Base-by-base conservation (phyloP, 1,284 basidiomycete species). In the Naganishia sp. region DNA sequence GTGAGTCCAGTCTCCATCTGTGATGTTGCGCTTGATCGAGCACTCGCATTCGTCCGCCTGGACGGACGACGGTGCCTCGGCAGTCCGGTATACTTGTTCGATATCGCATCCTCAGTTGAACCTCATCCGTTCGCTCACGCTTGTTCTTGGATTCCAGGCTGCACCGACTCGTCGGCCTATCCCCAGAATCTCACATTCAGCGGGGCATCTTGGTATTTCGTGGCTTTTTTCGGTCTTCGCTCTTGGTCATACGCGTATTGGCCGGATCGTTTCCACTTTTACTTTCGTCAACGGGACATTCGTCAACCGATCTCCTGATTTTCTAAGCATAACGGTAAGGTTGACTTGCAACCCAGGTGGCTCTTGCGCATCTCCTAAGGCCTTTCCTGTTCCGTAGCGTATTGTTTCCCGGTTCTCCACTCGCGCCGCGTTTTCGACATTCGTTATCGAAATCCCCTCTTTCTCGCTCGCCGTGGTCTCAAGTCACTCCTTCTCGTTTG, bases 171-270 rank as follows among this genome's bases (percentile, higher is more conserved):
- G 23, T 46, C 45, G 45, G 23, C 45, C 45, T 15, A 18, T 23
- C 7, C 45, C n/a, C 45, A 48, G 45, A 13, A 39, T 39, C 36
- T 28, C 36, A 13, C 56, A 13, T 57, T 18, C 23, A 45, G 5
- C 44, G 23, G 28, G 44, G 18, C 44, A 48, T 33, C 45, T 6
- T n/a, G 15, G 23, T 28, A 48, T 28, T 15, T 25, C 56, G 56
- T 18, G 56, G 46, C 21, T 59, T 59, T 59, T 59, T 48, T 31
- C 39, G 25, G n/a, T 44, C 25, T 45, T 25, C 18, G 39, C 55
- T 56, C 16, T 56, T n/a, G 18, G 18, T 15, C 18, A 23, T 15
- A n/a, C 23, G 45, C 18, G 18, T 46, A 2, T 23, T 7, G 18
- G 11, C 45, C 45, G 45, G 18, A 23, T 18, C 45, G 6, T 18